These are phyloP conservation scores for Cryptococcus sp. DNA, from an alignment of 1,284 basidiomycete genomes.

Conservation along the genomic window DNA sequence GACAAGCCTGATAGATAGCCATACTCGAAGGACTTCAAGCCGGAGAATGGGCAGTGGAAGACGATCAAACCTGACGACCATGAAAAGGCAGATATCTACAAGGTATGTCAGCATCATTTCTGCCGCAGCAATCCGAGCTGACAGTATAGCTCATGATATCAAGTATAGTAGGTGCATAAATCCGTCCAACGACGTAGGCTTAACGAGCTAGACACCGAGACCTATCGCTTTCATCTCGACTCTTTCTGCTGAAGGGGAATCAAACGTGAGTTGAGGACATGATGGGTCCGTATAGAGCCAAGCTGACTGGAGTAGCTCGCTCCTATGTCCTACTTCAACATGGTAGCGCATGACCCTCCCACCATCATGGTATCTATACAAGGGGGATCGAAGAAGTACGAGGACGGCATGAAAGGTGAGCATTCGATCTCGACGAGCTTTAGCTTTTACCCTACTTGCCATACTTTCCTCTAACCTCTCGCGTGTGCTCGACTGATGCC, in stretches of 20 bases:
- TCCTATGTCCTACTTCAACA: constrained; percentile 46
- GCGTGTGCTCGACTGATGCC: constrained; percentile 48
- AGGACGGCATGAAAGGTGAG: constrained; percentile 29
- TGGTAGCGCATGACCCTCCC: constrained; percentile 59
- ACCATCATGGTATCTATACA: constrained; percentile 59
- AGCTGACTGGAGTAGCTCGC: constrained; percentile 26
- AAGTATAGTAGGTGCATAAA: constrained; percentile 49
- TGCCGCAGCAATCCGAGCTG: too few species aligned
- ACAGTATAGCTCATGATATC: constrained; percentile 56
- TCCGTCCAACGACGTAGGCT: background rate
- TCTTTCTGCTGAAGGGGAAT: constrained; percentile 53
- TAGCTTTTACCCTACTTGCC: too few species aligned
- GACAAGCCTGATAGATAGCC: constrained; percentile 18
- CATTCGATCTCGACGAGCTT: too few species aligned
- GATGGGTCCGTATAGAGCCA: constrained; percentile 32
- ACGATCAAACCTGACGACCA: constrained; percentile 54
- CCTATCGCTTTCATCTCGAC: constrained; percentile 71
- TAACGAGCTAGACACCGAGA: constrained; percentile 50
- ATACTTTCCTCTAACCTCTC: too few species aligned
- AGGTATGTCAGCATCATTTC: too few species aligned
- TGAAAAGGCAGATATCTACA: constrained; percentile 40
- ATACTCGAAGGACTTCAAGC: constrained; percentile 44
- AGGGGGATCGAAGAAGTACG: constrained; percentile 26
- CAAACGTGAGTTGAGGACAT: constrained; percentile 61
- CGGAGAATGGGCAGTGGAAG: constrained; percentile 54